A percentile compares a stretch with the other conserved stretches of the same genome.
Evolutionary conservation across 2,329 filamentous ascomycete genomes (phyloP).

Genomic region (Aspergillus sp.): DNA sequence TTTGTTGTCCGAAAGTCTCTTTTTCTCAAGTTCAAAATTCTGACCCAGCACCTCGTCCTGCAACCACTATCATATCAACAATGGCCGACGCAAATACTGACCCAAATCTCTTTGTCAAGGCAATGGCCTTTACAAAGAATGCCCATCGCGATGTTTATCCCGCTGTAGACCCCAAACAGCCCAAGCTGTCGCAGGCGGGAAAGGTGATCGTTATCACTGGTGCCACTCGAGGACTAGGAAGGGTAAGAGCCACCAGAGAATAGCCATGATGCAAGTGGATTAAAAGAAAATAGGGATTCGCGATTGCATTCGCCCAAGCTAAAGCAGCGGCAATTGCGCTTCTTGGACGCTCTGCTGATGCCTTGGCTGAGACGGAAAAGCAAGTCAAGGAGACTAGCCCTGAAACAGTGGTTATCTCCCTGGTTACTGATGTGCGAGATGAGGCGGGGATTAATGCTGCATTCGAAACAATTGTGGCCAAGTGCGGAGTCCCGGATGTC

Average conservation of each 20-base stretch:
- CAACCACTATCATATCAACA: too few relatives aligned
- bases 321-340: constrained; percentile 23
- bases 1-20: too few relatives aligned
- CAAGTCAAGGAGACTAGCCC: constrained; percentile 35
- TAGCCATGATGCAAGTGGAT: neutral
- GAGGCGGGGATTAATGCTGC: constrained; percentile 24
- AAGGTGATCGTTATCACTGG: constrained; percentile 49
- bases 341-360: constrained; percentile 35
- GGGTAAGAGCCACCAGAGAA: neutral
- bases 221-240: constrained; percentile 46
- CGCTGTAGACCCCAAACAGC: constrained; percentile 42
- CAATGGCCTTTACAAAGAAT: constrained; percentile 37
- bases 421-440: constrained; percentile 36
- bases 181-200: constrained; percentile 38
- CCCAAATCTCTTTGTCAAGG: constrained; percentile 9
- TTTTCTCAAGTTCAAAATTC: too few relatives aligned
- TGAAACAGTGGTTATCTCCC: constrained; percentile 34
- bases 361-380: constrained; percentile 32
- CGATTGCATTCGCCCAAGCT: constrained; percentile 42
- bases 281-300: constrained; percentile 31
- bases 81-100: neutral
- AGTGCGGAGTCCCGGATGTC: constrained; percentile 27
- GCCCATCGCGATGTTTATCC: constrained; percentile 45
- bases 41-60: too few relatives aligned
- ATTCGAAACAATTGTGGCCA: constrained; percentile 24